Evolutionary conservation across 768 basidiomycete species (phyloP).

Genomic region (Scleroderma citrinum): DNA sequence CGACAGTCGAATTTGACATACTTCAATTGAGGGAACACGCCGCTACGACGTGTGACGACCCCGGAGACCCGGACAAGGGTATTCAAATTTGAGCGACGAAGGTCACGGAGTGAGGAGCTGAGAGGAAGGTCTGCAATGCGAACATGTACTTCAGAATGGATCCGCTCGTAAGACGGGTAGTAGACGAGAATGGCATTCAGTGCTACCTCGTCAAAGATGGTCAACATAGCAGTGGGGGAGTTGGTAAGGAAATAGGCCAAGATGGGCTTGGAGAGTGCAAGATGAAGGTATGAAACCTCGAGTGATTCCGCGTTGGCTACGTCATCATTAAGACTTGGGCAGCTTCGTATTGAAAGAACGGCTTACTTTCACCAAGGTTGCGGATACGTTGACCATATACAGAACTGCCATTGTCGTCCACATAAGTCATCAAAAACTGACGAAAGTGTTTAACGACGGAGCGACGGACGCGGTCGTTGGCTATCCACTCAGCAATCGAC

Average conservation of each 20-base stretch:
- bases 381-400: slow-evolving; percentile 95
- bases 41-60: slow-evolving; percentile 91
- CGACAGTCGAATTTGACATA: slow-evolving; percentile 98
- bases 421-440: slow-evolving; percentile 92
- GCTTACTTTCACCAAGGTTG: slow-evolving; percentile 87
- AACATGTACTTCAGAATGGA: slow-evolving; percentile 97
- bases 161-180: slow-evolving; percentile 93
- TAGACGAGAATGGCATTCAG: slow-evolving; percentile 91
- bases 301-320: slow-evolving; percentile 94
- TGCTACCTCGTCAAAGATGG: slow-evolving; percentile 93
- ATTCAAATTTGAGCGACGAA: slow-evolving; percentile 88
- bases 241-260: slow-evolving; percentile 97
- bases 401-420: slow-evolving; percentile 85
- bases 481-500: slow-evolving; percentile 97
- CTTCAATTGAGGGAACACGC: slow-evolving; percentile 98
- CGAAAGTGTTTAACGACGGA: slow-evolving; percentile 91
- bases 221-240: slow-evolving; percentile 86
- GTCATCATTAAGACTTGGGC: slow-evolving; percentile 7
- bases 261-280: slow-evolving; percentile 88
- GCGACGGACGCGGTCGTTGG: slow-evolving; percentile 82
- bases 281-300: slow-evolving; percentile 95
- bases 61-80: slow-evolving; percentile 93
- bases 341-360: slow-evolving; percentile 1
- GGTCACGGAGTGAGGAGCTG: slow-evolving; percentile 84
- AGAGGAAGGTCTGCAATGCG: slow-evolving; percentile 93